A percentile compares a stretch with the other conserved stretches of the same genome.
These are phyloP conservation scores for Phytopythium ostracodes DNA, from an alignment of 352 stramenopile species.

Conservation along the genomic window DNA sequence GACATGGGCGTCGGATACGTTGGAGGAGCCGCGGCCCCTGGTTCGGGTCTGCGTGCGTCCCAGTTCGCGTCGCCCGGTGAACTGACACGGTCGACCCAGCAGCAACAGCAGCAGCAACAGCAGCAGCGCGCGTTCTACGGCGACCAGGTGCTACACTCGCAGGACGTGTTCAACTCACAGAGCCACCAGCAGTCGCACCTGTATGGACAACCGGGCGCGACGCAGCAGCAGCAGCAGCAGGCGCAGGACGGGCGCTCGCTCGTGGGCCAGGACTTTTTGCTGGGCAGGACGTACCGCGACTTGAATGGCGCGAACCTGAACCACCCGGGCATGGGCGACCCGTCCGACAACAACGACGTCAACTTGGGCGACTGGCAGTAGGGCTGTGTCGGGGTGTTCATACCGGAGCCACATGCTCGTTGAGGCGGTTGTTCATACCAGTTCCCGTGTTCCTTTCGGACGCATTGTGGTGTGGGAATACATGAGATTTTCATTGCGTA, in stretches of 20 bases:
- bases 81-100: slow-evolving; percentile 13
- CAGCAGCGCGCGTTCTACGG: slow-evolving; percentile 36
- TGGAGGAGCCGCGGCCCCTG: background rate
- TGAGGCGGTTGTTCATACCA: background rate
- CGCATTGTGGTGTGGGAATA: too few relatives aligned
- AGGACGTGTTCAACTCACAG: slow-evolving; percentile 50
- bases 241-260: slow-evolving; percentile 26
- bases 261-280: slow-evolving; percentile 46
- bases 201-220: slow-evolving; percentile 19
- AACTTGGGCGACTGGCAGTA: slow-evolving; percentile 64
- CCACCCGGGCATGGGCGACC: slow-evolving; percentile 42
- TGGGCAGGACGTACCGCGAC: slow-evolving; percentile 41
- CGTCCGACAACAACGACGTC: slow-evolving; percentile 39
- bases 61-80: slow-evolving; percentile 23
- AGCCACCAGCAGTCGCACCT: slow-evolving; percentile 36
- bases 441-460: background rate
- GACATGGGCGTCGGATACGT: slow-evolving; percentile 15
- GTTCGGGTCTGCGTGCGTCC: slow-evolving; percentile 12
- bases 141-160: slow-evolving; percentile 42
- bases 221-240: slow-evolving; percentile 28
- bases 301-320: slow-evolving; percentile 31
- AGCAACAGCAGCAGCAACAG: slow-evolving; percentile 23
- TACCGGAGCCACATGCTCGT: background rate
- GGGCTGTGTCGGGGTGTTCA: background rate
- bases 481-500: too few relatives aligned